phyloP scores from a whole-genome alignment of 495 filamentous ascomycete species.

The Penicillium psychrofluorescens region DNA sequence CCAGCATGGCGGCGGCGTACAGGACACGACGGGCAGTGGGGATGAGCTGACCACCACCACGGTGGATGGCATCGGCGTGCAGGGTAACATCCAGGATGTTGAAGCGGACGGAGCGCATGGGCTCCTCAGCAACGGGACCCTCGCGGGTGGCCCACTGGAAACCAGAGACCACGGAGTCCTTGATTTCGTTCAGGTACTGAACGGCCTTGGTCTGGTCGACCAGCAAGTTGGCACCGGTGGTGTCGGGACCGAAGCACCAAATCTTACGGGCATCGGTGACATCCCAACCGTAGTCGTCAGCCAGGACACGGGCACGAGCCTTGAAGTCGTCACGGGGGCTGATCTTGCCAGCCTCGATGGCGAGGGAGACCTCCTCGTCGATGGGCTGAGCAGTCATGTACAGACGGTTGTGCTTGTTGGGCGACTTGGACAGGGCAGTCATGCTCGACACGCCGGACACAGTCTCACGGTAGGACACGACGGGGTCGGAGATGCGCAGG shows the following conservation, averaged over 20 bases:
- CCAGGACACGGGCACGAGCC: slow-evolving; percentile 90
- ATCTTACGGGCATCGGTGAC: slow-evolving; percentile 99
- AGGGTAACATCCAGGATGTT: slow-evolving; percentile 99
- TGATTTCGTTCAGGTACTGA: slow-evolving; percentile 99
- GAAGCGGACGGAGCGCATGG: slow-evolving; percentile 93
- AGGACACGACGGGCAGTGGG: slow-evolving; percentile 97
- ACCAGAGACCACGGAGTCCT: slow-evolving; percentile 98
- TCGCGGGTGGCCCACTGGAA: slow-evolving; percentile 99
- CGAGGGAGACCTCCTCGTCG: slow-evolving; percentile 79
- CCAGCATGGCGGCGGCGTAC: slow-evolving; percentile 86
- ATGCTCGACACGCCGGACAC: slow-evolving; percentile 77
- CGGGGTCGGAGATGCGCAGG: slow-evolving; percentile 91
- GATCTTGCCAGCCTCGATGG: slow-evolving; percentile 91
- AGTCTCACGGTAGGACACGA: slow-evolving; percentile 97
- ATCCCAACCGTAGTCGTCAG: slow-evolving; percentile 98
- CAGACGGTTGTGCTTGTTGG: slow-evolving; percentile 99
- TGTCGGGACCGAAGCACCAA: slow-evolving; percentile 99
- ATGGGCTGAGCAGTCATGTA: slow-evolving; percentile 89
- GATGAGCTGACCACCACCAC: slow-evolving; percentile 98
- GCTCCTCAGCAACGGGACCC: slow-evolving; percentile 96
- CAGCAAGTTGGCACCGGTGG: slow-evolving; percentile 93
- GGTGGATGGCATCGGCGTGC: slow-evolving; percentile 98
- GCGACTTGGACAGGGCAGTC: slow-evolving; percentile 96
- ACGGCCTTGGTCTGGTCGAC: slow-evolving; percentile 99
- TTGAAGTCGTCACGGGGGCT: slow-evolving; percentile 98